phyloP scores from a whole-genome alignment of 495 filamentous ascomycete species.

The Aspergillus haitiensis region DNA sequence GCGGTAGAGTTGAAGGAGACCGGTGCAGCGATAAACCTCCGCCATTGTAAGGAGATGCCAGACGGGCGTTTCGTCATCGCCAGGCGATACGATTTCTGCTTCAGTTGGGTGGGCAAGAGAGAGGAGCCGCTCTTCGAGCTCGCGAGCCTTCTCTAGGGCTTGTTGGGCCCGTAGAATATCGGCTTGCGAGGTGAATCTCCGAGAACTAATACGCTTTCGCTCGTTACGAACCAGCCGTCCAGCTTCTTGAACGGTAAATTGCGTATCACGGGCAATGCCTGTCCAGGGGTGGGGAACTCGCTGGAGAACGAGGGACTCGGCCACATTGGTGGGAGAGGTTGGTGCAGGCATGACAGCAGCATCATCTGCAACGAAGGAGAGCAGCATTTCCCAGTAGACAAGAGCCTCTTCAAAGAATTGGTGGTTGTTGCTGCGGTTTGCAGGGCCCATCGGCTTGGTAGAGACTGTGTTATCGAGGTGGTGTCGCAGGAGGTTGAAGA shows the following conservation, averaged over 20 bases:
- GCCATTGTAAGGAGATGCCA: conserved; percentile 58
- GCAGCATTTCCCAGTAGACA: conserved; percentile 62
- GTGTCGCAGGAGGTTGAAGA: conserved; percentile 47
- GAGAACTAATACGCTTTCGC: conserved; percentile 41
- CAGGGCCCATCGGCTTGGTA: conserved; percentile 11
- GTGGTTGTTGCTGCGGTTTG: conserved; percentile 45
- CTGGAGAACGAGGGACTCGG: conserved; percentile 38
- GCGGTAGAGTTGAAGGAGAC: conserved; percentile 56
- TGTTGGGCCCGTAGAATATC: conserved; percentile 44
- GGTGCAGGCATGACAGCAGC: conserved; percentile 33
- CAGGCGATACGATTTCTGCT: conserved; percentile 52
- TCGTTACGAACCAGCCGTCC: conserved; percentile 53
- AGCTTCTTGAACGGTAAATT: conserved; percentile 55
- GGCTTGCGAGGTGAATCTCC: conserved; percentile 38
- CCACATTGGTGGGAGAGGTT: conserved; percentile 19
- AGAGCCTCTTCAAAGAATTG: conserved; percentile 60
- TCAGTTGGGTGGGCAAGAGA: conserved; percentile 48
- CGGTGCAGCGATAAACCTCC: conserved; percentile 56
- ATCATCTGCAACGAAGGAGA: conserved; percentile 55
- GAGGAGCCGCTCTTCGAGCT: conserved; percentile 54
- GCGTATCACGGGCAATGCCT: conserved; percentile 55
- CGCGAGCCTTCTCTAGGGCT: conserved; percentile 46
- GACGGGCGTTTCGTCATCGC: conserved; percentile 56
- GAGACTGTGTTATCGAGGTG: conserved; percentile 42
- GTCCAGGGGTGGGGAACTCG: conserved; percentile 60